phyloP scores from a whole-genome alignment of 805 yeast species.

The Jamesozyma lodderae region DNA sequence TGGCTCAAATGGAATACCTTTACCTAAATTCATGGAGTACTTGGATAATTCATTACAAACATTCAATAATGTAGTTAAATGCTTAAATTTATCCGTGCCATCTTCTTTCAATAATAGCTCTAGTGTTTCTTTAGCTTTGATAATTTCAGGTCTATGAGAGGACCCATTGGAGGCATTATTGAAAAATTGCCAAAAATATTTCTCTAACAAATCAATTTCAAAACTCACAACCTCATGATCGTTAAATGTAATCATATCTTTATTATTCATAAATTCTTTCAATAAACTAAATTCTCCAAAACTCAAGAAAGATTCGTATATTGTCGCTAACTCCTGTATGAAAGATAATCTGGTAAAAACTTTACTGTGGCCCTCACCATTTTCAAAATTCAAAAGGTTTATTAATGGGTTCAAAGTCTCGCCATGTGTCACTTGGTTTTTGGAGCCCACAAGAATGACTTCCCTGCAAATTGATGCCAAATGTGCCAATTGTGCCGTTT shows the following conservation, averaged over 20 bases:
- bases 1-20: constrained; percentile 34
- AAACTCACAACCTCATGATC: constrained; percentile 6
- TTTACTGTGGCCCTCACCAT: background rate
- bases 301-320: constrained; percentile 25
- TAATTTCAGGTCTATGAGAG: constrained; percentile 32
- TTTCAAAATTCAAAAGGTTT: background rate
- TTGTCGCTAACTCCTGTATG: constrained; percentile 9
- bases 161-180: constrained; percentile 37
- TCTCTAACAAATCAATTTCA: constrained; percentile 14
- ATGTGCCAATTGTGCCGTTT: constrained; percentile 18
- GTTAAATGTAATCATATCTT: too few relatives aligned
- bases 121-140: constrained; percentile 29
- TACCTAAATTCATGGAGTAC: constrained; percentile 26
- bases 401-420: background rate
- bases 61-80: constrained; percentile 18
- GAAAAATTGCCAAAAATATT: constrained; percentile 36
- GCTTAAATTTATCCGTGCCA: constrained; percentile 4
- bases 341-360: constrained; percentile 14
- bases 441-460: background rate
- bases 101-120: constrained; percentile 10
- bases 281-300: constrained; percentile 25
- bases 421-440: background rate
- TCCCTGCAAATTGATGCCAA: constrained; percentile 16
- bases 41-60: constrained; percentile 26
- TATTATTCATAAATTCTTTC: constrained; percentile 8